phyloP scores from a whole-genome alignment of 208 protist species.

The Leishmania tropica region DNA sequence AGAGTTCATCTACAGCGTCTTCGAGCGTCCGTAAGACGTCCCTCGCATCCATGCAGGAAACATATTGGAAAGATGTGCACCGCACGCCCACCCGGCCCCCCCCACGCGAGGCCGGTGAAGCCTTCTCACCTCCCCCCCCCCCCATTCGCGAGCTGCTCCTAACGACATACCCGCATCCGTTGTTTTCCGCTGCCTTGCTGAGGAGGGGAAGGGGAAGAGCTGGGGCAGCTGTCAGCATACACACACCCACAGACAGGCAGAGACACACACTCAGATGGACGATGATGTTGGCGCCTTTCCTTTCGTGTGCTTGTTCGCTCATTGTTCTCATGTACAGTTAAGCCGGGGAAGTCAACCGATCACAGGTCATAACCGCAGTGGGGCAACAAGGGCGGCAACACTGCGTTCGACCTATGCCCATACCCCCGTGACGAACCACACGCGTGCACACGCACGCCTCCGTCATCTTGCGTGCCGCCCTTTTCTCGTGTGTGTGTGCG shows the following conservation, averaged over 20 bases:
- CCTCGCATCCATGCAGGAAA: background rate
- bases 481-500: no score
- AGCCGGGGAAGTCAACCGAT: background rate
- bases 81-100: background rate
- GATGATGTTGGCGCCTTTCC: background rate
- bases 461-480: no score
- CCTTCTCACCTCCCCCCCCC: no score
- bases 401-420: background rate
- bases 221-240: background rate
- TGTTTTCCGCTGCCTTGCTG: background rate
- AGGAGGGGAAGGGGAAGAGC: background rate
- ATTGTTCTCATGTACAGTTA: background rate
- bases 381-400: background rate
- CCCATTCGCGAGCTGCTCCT: background rate
- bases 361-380: background rate
- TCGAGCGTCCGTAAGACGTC: conserved; percentile 32
- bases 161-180: background rate
- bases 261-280: background rate
- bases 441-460: background rate
- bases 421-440: background rate
- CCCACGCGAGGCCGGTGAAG: background rate
- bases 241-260: background rate
- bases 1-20: conserved; percentile 72
- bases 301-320: background rate
- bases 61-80: background rate